A percentile compares a stretch with the other conserved stretches of the same genome.
Evolutionary conservation across 306 rosid genomes (phyloP).

Genomic region (Cicer pinnatifidum): DNA sequence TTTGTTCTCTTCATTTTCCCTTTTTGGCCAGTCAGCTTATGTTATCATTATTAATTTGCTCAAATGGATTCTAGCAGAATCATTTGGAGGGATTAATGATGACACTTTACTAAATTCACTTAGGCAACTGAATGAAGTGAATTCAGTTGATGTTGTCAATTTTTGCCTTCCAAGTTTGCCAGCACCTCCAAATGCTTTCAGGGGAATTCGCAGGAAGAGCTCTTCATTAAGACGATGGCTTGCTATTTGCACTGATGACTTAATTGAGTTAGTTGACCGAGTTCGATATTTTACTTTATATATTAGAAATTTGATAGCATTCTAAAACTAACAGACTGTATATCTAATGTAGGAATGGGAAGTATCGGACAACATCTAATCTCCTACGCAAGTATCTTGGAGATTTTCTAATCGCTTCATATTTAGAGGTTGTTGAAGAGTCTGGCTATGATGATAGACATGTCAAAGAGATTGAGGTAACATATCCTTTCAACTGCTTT

Average conservation of each 20-base stretch:
- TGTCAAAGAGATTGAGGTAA: slow-evolving; percentile 89
- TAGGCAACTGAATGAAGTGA: slow-evolving; percentile 54
- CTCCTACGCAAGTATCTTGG: slow-evolving; percentile 96
- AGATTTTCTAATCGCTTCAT: slow-evolving; percentile 86
- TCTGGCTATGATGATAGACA: slow-evolving; percentile 82
- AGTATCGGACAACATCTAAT: slow-evolving; percentile 60
- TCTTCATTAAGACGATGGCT: slow-evolving; percentile 97
- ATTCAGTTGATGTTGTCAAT: slow-evolving; percentile 61
- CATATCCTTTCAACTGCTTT: slow-evolving; percentile 44
- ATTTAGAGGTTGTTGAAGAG: slow-evolving; percentile 76
- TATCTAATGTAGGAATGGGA: slow-evolving; percentile 67
- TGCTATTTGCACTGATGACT: slow-evolving; percentile 81
- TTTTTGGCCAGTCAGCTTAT: slow-evolving; percentile 40
- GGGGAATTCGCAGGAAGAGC: slow-evolving; percentile 87
- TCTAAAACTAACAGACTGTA: slow-evolving; percentile 29
- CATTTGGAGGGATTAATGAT: slow-evolving; percentile 67
- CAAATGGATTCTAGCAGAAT: slow-evolving; percentile 59
- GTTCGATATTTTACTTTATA: slow-evolving; percentile 43
- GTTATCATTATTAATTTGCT: slow-evolving; percentile 41
- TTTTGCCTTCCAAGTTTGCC: slow-evolving; percentile 78
- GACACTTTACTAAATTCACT: slow-evolving; percentile 70
- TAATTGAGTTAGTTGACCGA: slow-evolving; percentile 71
- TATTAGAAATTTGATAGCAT: slow-evolving; percentile 21
- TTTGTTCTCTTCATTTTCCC: slow-evolving; percentile 29
- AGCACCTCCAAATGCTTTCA: slow-evolving; percentile 73